Percentiles rank a stretch among this genome's conserved stretches.
These are phyloP conservation scores for Bolboschoenoplectus hybrid DNA, from an alignment of 202 grass and related monocot species.

Conservation along the genomic window DNA sequence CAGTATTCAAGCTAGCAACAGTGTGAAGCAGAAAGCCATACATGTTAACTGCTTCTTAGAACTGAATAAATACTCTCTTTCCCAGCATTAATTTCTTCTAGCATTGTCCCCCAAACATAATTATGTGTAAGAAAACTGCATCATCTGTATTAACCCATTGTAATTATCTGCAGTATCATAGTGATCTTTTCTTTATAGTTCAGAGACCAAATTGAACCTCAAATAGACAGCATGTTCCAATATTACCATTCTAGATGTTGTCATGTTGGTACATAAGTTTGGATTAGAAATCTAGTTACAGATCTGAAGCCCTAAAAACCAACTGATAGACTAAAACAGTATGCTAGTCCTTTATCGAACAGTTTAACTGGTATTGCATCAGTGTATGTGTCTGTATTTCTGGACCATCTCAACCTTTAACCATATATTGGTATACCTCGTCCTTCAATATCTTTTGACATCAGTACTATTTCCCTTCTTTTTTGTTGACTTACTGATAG, in stretches of 20 bases:
- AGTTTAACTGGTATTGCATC: not conserved
- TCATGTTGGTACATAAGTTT: not conserved
- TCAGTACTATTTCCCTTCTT: not conserved
- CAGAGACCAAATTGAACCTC: not conserved
- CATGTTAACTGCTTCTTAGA: not conserved
- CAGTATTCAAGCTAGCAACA: too few species aligned
- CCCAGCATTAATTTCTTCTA: not conserved
- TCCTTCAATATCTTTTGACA: not conserved
- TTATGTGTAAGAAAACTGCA: slow-evolving; percentile 4
- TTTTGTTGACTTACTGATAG: slow-evolving; percentile 27
- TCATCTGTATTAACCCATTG: not conserved
- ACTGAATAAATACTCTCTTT: not conserved
- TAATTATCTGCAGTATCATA: not conserved
- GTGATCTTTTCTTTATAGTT: not conserved
- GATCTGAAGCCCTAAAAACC: not conserved
- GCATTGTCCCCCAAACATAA: not conserved
- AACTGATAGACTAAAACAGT: not conserved
- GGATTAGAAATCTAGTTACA: not conserved
- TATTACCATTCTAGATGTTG: not conserved
- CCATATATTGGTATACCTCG: not conserved
- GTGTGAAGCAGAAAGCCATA: too few species aligned
- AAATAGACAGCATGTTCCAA: not conserved
- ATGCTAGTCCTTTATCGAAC: not conserved
- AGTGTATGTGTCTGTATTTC: not conserved
- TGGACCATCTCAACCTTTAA: not conserved